Base-by-base conservation (phyloP, 2,329 filamentous ascomycete genomes). In the Fusarium euwallaceae region DNA sequence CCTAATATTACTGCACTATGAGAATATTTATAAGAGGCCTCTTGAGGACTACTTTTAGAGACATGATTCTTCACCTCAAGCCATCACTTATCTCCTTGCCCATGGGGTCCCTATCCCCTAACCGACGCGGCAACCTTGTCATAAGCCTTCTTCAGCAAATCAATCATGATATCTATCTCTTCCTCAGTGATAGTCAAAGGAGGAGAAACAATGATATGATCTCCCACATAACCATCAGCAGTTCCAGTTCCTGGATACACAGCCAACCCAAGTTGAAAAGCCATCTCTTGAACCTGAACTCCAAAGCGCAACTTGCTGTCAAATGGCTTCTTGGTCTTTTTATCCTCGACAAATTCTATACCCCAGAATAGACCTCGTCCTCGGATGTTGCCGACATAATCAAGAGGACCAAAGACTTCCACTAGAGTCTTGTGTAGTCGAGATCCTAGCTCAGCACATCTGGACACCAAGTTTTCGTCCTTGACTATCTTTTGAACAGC, bases 191-290 rank as follows among this genome's bases (percentile, higher is more conserved):
- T 86, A 53, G 89, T 94, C 81, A 91, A 94, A 1, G 93, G 87
- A 6, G 93, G 93, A 1, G 92, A 89, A 12, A 95, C 77, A 29
- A 95, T 86, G 34, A 94, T 84, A 80, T 94, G 92, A 78, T 95
- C 93, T 6, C 93, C 92, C 2, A 78, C 78, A 3, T 88, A 85
- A 53, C 93, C 87, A 74, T 87, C 91, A 0, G 85, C 88, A 0
- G 90, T 90, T 2, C 92, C 92, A 1, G 84, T 83, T 0, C 91
- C 92, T 2, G 90, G 90, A 78, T 94, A 94, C 4, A 94, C 78
- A 9, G 82, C 81, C n/a, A 88, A 76, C 1, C 81, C 79, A 16
- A 78, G 45, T 12, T 77, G 66, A 24, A 83, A 81, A 0, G 81
- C 81, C 10, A 67, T 71, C 34, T 81, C 74, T 17, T 81, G 78